A percentile compares a stretch with the other conserved stretches of the same genome.
These are phyloP conservation scores for Handroanthus guayacan DNA, from an alignment of 257 asterid genomes.

Conservation along the genomic window DNA sequence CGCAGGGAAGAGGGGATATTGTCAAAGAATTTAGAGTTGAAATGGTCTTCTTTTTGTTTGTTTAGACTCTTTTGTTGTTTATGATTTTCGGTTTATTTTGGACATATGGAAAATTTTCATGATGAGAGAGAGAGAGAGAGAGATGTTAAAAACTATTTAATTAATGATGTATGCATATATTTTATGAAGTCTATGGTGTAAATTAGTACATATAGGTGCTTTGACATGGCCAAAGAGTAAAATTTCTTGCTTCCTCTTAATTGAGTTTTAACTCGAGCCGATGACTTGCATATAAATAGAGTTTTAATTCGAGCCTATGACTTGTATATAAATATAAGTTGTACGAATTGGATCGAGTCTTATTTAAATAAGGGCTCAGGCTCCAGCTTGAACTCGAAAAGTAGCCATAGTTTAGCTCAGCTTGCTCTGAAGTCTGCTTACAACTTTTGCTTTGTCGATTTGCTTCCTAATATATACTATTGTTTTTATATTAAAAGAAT, in stretches of 20 bases:
- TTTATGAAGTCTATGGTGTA: neutral
- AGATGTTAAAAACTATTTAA: neutral
- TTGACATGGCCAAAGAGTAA: conserved; percentile 38
- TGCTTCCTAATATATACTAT: neutral
- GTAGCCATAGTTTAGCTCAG: too few species aligned
- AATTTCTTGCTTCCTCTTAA: conserved; percentile 15
- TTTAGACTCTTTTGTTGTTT: conserved; percentile 34
- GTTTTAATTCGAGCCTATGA: too few species aligned
- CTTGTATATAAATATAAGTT: too few species aligned
- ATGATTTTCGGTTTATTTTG: neutral
- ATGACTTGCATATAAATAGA: too few species aligned
- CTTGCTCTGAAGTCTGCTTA: too few species aligned
- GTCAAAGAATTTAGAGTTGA: conserved; percentile 38
- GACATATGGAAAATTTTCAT: conserved; percentile 32
- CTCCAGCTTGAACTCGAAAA: too few species aligned
- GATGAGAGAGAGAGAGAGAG: neutral
- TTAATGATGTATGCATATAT: neutral
- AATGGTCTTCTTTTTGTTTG: conserved; percentile 39
- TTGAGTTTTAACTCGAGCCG: too few species aligned
- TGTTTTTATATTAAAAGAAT: too few species aligned
- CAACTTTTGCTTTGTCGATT: neutral
- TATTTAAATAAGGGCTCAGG: too few species aligned
- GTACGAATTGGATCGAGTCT: too few species aligned
- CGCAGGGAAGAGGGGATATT: conserved; percentile 13
- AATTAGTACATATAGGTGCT: neutral